Evolutionary conservation across 495 filamentous ascomycete genomes (phyloP).

Genomic region (Astrocystis sublimbata): DNA sequence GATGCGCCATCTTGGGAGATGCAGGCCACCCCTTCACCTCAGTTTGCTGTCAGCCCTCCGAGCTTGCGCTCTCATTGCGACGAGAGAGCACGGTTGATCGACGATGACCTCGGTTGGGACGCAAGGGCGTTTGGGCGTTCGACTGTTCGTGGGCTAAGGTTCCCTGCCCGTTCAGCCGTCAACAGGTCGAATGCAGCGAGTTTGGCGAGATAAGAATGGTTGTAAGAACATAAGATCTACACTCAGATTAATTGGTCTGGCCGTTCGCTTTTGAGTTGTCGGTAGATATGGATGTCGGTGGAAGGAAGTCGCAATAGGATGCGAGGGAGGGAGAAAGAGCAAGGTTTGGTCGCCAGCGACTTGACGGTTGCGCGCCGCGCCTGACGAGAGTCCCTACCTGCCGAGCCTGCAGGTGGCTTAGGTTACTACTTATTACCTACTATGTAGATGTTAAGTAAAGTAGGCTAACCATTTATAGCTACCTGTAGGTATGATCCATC

Average conservation of each 20-base stretch:
- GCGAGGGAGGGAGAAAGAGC: not conserved
- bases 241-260: too few relatives aligned
- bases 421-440: too few relatives aligned
- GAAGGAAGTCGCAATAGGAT: not conserved
- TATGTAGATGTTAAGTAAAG: too few relatives aligned
- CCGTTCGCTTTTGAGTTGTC: too few relatives aligned
- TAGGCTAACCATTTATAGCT: too few relatives aligned
- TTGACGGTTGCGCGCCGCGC: constrained; percentile 10
- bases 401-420: too few relatives aligned
- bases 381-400: constrained; percentile 1
- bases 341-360: not conserved
- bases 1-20: constrained; percentile 38
- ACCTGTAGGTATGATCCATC: too few relatives aligned
- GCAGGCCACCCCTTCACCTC: constrained; percentile 19
- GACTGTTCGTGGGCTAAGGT: not conserved
- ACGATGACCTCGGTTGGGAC: not conserved
- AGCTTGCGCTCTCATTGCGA: constrained; percentile 8
- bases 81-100: constrained; percentile 6
- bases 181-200: not conserved
- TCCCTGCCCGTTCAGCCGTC: not conserved
- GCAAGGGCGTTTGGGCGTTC: not conserved
- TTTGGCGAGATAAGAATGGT: too few relatives aligned
- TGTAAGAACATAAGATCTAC: too few relatives aligned
- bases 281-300: too few relatives aligned
- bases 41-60: not conserved